Base-by-base conservation (phyloP, 495 filamentous ascomycete genomes). In the Hypoxylon fragiforme region DNA sequence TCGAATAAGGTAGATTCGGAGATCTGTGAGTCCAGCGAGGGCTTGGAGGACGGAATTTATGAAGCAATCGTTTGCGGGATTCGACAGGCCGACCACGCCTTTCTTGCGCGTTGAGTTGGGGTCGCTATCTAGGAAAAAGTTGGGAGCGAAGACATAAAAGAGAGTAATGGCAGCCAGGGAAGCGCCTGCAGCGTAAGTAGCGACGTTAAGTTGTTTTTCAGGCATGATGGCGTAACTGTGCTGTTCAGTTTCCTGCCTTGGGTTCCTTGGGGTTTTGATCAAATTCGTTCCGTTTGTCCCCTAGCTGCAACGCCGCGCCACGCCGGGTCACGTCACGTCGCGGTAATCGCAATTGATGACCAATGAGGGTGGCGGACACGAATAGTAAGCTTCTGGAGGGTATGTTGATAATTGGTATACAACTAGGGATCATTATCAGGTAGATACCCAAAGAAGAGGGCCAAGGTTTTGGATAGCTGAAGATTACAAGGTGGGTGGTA, bases 61-160 rank as follows among this genome's bases (percentile, higher is more conserved):
- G 75, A 97, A 99, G 76, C 94, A 99, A 71, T 99, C 95, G 75
- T 97, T 97, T 50, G 92, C 95, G 3, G 90, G 82, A 63, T 99
- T 99, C 12, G 78, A 77, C 19, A 99, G 79, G 35, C 94, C 94
- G 15, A 99, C 92, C 36, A 91, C 87, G 52, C 88, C 88, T 67
- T 90, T 92, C 72, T 92, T 95, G 40, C 89, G 83, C 31, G 79
- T 77, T 20, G 82, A 78, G 44, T 78, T 79, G 15, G 84, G 77
- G 19, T 91, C 88, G 54, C 82, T 81, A 72, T 98, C 92, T 63
- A 97, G 83, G 62, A 95, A 90, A 72, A 89, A 96, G 26, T 95
- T 96, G 3, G 94, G 94, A 2, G 84, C 91, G 69, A 99, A 97
- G 53, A 97, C 92, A 67, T 97, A 99, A 65, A 99, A 86, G 11